Percentiles rank a stretch among this genome's conserved stretches.
phyloP scores from a whole-genome alignment of 2,329 filamentous ascomycete genomes.

The Xylaria sp. region DNA sequence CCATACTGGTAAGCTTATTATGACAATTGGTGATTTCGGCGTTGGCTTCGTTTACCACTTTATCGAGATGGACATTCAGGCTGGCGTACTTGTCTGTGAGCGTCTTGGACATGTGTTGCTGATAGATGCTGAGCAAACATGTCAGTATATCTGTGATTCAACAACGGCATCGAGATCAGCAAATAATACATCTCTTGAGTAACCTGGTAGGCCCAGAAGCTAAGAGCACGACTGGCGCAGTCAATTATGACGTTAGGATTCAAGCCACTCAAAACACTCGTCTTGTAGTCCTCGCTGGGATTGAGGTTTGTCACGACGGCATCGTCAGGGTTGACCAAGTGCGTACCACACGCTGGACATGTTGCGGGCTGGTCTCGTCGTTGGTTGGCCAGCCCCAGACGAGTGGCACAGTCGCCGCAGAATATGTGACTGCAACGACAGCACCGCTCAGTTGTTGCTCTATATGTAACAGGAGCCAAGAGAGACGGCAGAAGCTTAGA shows the following conservation, averaged over 20 bases:
- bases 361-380: slow-evolving; percentile 44
- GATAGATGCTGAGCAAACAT: slow-evolving; percentile 56
- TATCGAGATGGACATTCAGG: slow-evolving; percentile 64
- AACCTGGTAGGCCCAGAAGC: slow-evolving; percentile 83
- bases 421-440: slow-evolving; percentile 66
- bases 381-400: slow-evolving; percentile 54
- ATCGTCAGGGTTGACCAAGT: slow-evolving; percentile 67
- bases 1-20: slow-evolving; percentile 56
- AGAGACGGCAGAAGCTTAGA: neutral
- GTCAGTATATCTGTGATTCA: neutral
- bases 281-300: slow-evolving; percentile 85
- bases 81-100: slow-evolving; percentile 65
- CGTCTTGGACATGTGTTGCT: slow-evolving; percentile 67
- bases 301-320: slow-evolving; percentile 66
- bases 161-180: slow-evolving; percentile 24
- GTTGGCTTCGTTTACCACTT: slow-evolving; percentile 69
- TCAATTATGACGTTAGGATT: slow-evolving; percentile 80
- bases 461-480: neutral
- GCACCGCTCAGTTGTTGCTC: neutral
- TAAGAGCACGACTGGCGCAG: slow-evolving; percentile 71
- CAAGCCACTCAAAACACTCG: slow-evolving; percentile 75
- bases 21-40: slow-evolving; percentile 62
- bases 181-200: slow-evolving; percentile 70
- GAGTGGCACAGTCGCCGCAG: slow-evolving; percentile 68
- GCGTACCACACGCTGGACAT: slow-evolving; percentile 72